A percentile compares a stretch with the other conserved stretches of the same genome.
phyloP scores from a whole-genome alignment of 345 rosid genomes.

The Citrus medica region DNA sequence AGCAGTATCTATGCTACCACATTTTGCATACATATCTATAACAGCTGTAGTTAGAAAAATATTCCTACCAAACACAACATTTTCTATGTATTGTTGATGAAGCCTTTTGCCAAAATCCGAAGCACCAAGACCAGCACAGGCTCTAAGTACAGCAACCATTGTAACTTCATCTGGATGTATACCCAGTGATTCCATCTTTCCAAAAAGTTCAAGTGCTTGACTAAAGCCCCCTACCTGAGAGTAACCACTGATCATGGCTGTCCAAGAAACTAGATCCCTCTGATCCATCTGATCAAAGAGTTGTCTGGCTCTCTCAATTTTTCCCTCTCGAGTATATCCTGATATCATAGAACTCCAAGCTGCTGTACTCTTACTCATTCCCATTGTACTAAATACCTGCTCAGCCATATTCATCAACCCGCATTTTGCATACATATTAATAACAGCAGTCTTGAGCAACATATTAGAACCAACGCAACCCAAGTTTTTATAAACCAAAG shows the following conservation, averaged over 20 bases:
- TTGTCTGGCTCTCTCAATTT: constrained; percentile 34
- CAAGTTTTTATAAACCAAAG: constrained; percentile 27
- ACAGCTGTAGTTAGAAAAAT: constrained; percentile 43
- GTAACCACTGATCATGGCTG: constrained; percentile 59
- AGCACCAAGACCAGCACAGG: constrained; percentile 57
- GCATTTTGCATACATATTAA: constrained; percentile 36
- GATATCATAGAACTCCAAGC: constrained; percentile 46
- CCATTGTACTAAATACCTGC: constrained; percentile 16
- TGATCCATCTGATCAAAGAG: constrained; percentile 45
- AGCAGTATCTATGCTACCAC: constrained; percentile 48
- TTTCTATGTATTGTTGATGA: constrained; percentile 28
- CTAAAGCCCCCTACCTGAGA: constrained; percentile 43
- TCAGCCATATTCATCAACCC: constrained; percentile 36
- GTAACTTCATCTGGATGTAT: constrained; percentile 53
- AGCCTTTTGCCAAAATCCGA: constrained; percentile 42
- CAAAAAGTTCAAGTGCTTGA: constrained; percentile 41
- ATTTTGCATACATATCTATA: constrained; percentile 58
- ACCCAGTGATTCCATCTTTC: constrained; percentile 36
- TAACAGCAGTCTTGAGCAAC: constrained; percentile 25
- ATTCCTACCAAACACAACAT: constrained; percentile 33
- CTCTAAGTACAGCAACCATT: constrained; percentile 46
- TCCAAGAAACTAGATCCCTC: constrained; percentile 52
- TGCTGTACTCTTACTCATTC: constrained; percentile 2
- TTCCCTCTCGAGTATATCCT: constrained; percentile 39
- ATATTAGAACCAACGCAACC: constrained; percentile 20